Base-by-base conservation (phyloP, 2,329 filamentous ascomycete species). In the Colletotrichum sp. region DNA sequence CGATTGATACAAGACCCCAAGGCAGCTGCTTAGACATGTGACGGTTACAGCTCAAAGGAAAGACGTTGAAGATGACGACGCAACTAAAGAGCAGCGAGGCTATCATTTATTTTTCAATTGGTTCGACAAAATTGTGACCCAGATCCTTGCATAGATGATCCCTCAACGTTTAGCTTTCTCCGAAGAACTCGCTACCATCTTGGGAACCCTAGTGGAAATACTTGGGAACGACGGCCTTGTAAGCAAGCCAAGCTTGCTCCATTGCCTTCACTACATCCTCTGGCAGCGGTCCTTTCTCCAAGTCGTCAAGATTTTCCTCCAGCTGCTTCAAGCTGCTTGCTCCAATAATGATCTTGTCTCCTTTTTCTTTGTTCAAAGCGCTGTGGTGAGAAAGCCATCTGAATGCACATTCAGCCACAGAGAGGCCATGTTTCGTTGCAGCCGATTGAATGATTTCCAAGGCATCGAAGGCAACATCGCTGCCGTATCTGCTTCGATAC, bases 121-220 rank as follows among this genome's bases (percentile, higher is more conserved):
- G 36, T 5, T 39, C 15, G 36, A 16, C 16, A 18, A 39, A 0
- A 1, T 0, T 18, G 0, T 9, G 36, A 39, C 8, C 36, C 16
- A 39, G 36, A 39, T 18, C 16, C 16, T 39, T 39, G 36, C 0
- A 0, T 18, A 10, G 0, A 44, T 44, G 0, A 44, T 12, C 1
- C 18, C 39, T 0, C 18, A 21, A 21, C 0, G 0, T 21, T 0
- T 49, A 49, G 18, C 18, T 21, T 21, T 0, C 10, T 21, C 0
- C 1, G 9, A 49, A 49, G 5, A 12, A 49, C 18, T 12, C 18
- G 2, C 2, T 21, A 21, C 18, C 0, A 21, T 21, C 3, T 12
- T 21, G 9, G 44, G 9, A 49, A 8, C 44, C 5, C 2, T 10
- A 49, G 44, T 49, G 44, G 10, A 49, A 49, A n/a, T 49, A 49